A percentile compares a stretch with the other conserved stretches of the same genome.
Conservation (phyloP, 2,329 filamentous ascomycete species). For the Phaeosphaeriaceae sp. region DNA sequence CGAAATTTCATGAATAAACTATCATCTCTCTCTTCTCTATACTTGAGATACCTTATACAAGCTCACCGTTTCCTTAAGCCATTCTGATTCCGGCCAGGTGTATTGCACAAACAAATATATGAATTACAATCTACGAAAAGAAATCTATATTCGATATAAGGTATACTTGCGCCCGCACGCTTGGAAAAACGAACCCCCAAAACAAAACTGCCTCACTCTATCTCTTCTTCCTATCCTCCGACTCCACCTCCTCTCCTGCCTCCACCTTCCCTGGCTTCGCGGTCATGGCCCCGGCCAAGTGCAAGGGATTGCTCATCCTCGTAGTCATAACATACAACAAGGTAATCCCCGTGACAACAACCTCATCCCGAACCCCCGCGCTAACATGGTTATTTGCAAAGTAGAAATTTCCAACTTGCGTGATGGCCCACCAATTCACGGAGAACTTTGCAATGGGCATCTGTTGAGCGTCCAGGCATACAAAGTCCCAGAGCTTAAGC, state of each 20-base stretch:
- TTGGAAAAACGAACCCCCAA: no score
- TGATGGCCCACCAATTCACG: constrained; percentile 24
- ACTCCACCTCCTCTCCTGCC: not conserved
- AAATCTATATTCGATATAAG: no score
- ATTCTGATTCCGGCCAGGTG: no score
- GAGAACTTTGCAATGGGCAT: constrained; percentile 25
- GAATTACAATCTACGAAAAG: no score
- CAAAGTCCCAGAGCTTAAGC: constrained; percentile 27
- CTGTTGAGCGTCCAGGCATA: constrained; percentile 25
- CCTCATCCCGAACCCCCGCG: constrained; percentile 21
- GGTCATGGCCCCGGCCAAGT: constrained; percentile 21
- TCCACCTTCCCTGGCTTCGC: constrained; percentile 25
- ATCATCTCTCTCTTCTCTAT: no score
- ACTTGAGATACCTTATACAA: no score
- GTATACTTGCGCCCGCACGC: no score
- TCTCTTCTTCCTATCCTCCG: not conserved
- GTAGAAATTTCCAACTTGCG: constrained; percentile 25
- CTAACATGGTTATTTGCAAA: constrained; percentile 18
- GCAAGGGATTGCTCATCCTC: constrained; percentile 26
- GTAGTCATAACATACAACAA: constrained; percentile 25
- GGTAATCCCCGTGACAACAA: constrained; percentile 24
- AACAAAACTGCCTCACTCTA: no score
- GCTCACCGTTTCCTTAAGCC: no score
- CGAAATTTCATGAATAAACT: no score
- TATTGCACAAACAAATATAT: no score